phyloP scores from a whole-genome alignment of 495 filamentous ascomycete species.

The Hyaloscypha hepaticicola region DNA sequence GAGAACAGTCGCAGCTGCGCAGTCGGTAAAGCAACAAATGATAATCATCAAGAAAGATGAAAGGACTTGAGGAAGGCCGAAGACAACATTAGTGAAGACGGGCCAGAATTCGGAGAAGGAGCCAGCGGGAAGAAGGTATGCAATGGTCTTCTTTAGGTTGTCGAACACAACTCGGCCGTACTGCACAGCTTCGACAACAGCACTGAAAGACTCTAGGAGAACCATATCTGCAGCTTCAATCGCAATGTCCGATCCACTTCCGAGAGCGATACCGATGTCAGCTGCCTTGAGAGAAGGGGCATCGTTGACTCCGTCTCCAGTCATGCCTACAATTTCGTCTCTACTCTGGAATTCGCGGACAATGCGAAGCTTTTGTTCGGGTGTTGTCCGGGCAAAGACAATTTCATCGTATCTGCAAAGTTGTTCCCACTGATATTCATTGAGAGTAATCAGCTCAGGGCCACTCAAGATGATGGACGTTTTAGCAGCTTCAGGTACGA shows the following conservation, averaged over 20 bases:
- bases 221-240: constrained; percentile 73
- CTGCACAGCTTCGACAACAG: constrained; percentile 66
- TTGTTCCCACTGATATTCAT: constrained; percentile 55
- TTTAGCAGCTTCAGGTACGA: constrained; percentile 14
- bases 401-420: constrained; percentile 60
- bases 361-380: constrained; percentile 75
- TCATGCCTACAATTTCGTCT: constrained; percentile 46
- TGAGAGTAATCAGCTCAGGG: constrained; percentile 56
- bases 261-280: constrained; percentile 54
- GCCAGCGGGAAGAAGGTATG: constrained; percentile 60
- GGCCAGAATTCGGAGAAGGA: constrained; percentile 72
- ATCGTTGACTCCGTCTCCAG: constrained; percentile 61
- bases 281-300: constrained; percentile 55
- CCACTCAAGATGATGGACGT: constrained; percentile 48
- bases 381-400: constrained; percentile 69
- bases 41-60: constrained; percentile 71
- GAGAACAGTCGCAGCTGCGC: constrained; percentile 60
- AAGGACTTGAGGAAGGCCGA: constrained; percentile 66
- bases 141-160: constrained; percentile 56
- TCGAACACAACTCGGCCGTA: constrained; percentile 57
- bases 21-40: constrained; percentile 70
- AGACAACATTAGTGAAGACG: constrained; percentile 63
- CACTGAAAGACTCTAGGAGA: constrained; percentile 63
- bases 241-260: constrained; percentile 56
- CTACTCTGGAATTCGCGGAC: constrained; percentile 63